Percentiles rank a stretch among this genome's conserved stretches.
phyloP scores from a whole-genome alignment of 192 early-diverging fungal species.

The Backusella mclennaniae region DNA sequence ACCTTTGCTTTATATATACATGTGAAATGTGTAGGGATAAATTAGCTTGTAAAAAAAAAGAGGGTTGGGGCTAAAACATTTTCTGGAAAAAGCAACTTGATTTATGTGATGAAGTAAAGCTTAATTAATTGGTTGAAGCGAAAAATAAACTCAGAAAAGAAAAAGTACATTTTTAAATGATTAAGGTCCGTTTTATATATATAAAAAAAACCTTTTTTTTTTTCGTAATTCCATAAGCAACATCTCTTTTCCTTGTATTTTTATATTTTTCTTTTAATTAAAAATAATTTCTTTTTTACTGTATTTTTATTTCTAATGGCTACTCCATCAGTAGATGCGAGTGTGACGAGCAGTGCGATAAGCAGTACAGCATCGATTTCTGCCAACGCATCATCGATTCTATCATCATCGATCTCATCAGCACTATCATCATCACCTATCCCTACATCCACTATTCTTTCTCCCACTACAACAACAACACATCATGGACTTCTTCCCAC shows the following conservation, averaged over 20 bases:
- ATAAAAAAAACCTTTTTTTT: neutral
- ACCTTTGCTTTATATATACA: neutral
- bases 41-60: neutral
- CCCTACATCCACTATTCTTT: neutral
- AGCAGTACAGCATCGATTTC: neutral
- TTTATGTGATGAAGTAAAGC: neutral
- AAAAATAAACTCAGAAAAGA: conserved; percentile 5
- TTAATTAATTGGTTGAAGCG: neutral
- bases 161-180: neutral
- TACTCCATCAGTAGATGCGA: neutral
- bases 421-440: neutral
- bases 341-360: neutral
- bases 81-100: neutral
- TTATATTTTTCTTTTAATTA: neutral
- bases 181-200: neutral
- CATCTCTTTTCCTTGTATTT: neutral
- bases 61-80: neutral
- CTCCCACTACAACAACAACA: neutral
- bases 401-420: neutral
- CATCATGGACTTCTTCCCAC: neutral
- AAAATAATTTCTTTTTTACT: neutral
- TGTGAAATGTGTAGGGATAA: neutral
- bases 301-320: neutral
- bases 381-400: neutral
- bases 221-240: neutral